Base-by-base conservation (phyloP, 345 rosid genomes). In the Citrus cavaleriei region DNA sequence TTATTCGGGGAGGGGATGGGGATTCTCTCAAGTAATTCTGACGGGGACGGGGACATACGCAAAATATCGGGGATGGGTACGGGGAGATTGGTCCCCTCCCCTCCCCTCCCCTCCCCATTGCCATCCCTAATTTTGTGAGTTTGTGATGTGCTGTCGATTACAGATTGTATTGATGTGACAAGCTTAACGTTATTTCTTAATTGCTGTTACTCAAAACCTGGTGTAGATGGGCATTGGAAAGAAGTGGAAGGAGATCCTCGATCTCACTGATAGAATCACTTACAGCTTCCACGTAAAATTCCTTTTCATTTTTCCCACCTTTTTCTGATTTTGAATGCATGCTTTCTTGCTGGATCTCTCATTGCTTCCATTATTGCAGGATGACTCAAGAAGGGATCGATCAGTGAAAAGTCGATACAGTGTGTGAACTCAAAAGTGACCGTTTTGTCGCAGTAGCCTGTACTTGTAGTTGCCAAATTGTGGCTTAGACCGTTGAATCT, bases 231-330 rank as follows among this genome's bases (percentile, higher is more conserved):
- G 94, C 86, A 91, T 95, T 74, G 99, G 98, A 58, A 90, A 87
- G 88, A 95, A 95, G 89, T 95, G 98, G 98, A 95, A 95, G 89
- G 98, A 95, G 83, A 81, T 93, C 81, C 82, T 95, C 64, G 92
- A 90, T 18, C 73, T 83, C 83, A 83, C 87, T 25, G 97, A 95
- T 66, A 92, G 88, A 92, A 90, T 95, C 77, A 77, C 87, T 71
- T 95, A 93, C 91, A 89, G 82, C 84, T 92, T 93, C 83, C 97
- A 90, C 83, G 99, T 92, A 89, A 87, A 74, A 80, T 72, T 77
- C 27, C 7, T 74, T 55, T 54, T n/a, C 2, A 10, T 7, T 54
- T 34, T 76, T 4, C 13, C 58, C 24, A 22, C 24, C 8, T 21
- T 46, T n/a, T 57, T 7, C 9, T 46, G 64, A 63, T 75, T 55